Base-by-base conservation (phyloP, 208 protist species). In the Wallacemonas sp. region DNA sequence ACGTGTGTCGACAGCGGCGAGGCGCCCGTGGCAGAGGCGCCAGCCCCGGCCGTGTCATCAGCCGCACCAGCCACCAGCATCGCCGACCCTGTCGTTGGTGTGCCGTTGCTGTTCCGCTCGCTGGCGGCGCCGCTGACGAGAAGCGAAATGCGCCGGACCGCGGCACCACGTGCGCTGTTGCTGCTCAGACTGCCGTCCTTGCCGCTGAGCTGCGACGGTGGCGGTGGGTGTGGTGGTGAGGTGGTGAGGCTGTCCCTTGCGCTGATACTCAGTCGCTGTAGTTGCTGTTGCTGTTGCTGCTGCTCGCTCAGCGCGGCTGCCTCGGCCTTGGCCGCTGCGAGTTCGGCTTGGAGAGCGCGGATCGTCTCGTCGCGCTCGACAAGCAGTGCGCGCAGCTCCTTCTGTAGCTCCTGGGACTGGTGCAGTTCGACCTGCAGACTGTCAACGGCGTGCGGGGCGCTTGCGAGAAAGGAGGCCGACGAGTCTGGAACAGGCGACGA, bases 331-430 rank as follows among this genome's bases (percentile, higher is more conserved):
- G 30, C 52, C 2, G 38, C 38, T 9, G 17, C n/a, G 9, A 58
- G 52, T 29, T 58, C 52, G 0, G 6, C 21, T 4, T 5, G 0
- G 3, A 58, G 52, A 11, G 34, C 38, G 16, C 3, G n/a, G 11
- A 58, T 58, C 4, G 52, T 23, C 29, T 34, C 38, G 26, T 63
- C 57, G 38, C 57, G 57, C 33, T 63, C 57, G 26, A 16, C 57
- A 6, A 52, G 23, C 17, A 63, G 57, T 36, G 57, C 57, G 14
- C 21, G 21, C 4, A 63, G 57, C 24, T 32, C 57, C 1, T 63
- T 29, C 16, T 49, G 57, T 19, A 48, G 12, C 38, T 32, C 17
- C 29, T 58, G 30, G 17, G 52, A 58, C 52, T 58, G 52, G 9
- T 33, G 30, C 16, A 58, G 52, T 5, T 58, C 52, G 16, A 17